These are phyloP conservation scores for Strigomonas culicis DNA, from an alignment of 208 protist genomes.

Conservation along the genomic window DNA sequence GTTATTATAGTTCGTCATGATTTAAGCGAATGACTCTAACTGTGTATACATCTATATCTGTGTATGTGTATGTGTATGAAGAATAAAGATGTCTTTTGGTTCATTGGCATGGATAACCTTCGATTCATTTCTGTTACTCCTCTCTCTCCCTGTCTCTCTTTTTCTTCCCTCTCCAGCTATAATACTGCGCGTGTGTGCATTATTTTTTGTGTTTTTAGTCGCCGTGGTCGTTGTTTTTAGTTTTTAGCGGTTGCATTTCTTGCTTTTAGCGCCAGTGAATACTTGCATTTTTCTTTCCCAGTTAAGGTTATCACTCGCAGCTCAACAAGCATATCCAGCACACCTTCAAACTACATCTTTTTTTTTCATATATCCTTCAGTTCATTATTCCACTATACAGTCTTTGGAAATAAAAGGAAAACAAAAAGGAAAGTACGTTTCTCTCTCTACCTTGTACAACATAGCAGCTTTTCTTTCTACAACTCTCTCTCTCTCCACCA, in stretches of 20 bases:
- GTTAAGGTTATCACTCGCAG: too few species aligned
- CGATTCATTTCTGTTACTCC: not conserved
- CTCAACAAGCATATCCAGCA: too few species aligned
- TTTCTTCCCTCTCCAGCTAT: not conserved
- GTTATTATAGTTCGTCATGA: not conserved
- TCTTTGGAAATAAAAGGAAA: too few species aligned
- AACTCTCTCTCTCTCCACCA: slow-evolving; percentile 29
- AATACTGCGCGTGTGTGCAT: not conserved
- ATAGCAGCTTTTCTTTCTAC: slow-evolving; percentile 2
- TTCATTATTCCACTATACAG: too few species aligned
- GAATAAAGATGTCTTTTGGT: not conserved
- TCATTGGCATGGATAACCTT: not conserved
- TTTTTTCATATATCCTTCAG: slow-evolving; percentile 6
- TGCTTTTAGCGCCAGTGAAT: too few species aligned
- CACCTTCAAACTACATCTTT: too few species aligned
- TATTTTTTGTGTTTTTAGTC: slow-evolving; percentile 7
- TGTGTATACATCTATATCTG: not conserved
- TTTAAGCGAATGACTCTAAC: not conserved
- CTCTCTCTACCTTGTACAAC: not conserved
- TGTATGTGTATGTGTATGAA: not conserved
- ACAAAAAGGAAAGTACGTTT: slow-evolving; percentile 7
- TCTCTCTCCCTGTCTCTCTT: slow-evolving; percentile 12
- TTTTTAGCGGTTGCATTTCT: too few species aligned
- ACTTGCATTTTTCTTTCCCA: slow-evolving; percentile 2
- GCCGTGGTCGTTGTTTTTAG: not conserved